Evolutionary conservation across 208 protist genomes (phyloP).

Genomic region (Acanthamoeba healyi): DNA sequence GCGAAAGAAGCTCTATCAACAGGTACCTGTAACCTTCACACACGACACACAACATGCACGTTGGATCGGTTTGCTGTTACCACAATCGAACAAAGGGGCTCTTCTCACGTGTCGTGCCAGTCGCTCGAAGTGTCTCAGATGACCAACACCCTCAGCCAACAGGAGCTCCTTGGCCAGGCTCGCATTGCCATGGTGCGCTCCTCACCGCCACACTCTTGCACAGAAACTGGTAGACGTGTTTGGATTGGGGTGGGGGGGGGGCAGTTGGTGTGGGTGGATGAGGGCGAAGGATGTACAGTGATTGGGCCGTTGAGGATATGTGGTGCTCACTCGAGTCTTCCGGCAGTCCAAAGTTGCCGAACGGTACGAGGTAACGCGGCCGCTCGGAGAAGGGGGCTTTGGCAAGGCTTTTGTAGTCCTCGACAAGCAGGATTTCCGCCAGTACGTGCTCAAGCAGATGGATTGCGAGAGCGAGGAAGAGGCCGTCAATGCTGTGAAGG

Average conservation of each 20-base stretch:
- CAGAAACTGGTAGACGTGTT: too few relatives aligned
- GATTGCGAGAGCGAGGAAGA: slow-evolving; percentile 37
- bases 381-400: slow-evolving; percentile 5
- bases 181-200: not conserved
- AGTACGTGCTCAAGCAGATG: slow-evolving; percentile 34
- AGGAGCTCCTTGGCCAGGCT: not conserved
- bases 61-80: too few relatives aligned
- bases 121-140: slow-evolving; percentile 24
- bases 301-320: too few relatives aligned
- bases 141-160: not conserved
- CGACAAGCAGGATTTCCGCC: slow-evolving; percentile 25
- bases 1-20: not conserved
- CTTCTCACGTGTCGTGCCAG: too few relatives aligned
- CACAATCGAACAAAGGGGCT: too few relatives aligned
- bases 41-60: too few relatives aligned
- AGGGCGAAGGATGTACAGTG: too few relatives aligned
- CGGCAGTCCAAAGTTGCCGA: slow-evolving; percentile 6
- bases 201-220: too few relatives aligned
- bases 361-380: not conserved
- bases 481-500: slow-evolving; percentile 11
- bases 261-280: too few relatives aligned
- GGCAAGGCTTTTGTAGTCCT: slow-evolving; percentile 21
- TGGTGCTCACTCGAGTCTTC: not conserved
- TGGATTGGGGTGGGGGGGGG: too few relatives aligned
- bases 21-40: not conserved